Evolutionary conservation across 2,329 filamentous ascomycete genomes (phyloP), one percentile per base, ranked within the genome.

Genomic region (Penicillium expansum): DNA sequence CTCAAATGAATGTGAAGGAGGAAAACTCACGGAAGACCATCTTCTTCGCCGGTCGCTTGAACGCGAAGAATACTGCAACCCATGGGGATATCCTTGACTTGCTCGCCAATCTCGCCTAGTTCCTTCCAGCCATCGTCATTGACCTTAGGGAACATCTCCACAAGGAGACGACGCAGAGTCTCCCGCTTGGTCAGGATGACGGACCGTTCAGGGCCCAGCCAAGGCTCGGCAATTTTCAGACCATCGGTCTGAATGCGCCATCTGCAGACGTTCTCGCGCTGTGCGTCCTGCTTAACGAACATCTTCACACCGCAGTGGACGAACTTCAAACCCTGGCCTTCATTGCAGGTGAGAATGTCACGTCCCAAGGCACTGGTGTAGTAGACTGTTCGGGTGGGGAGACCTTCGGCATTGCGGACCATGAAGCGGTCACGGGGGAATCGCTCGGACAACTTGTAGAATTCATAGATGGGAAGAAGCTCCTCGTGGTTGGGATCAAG

Each of bases 171-270:
- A 59, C 85, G 85, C 61, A 99, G 82, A 0, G 92, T 97, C 64
- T 88, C 84, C 78, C 90, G 88, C 73, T 89, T 87, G 64, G 83
- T 85, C 54, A 97, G 80, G 52, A 83, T 82, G 38, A 99, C 83
- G 10, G 93, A 84, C 18, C 94, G 85, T 52, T 86, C 80, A 64
- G 89, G 84, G 20, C 91, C 91, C 1, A 97, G 88, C 82, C 95
- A 97, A 27, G 91, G 90, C 70, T 96, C 90, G 35, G 97, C 81
- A 63, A 99, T 92, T 10, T 89, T 86, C 78, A 99, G 86, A 24
- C 94, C 94, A 75, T 99, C 94, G 13, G 88, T 90, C 80, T 99
- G 94, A 67, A 99, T 94, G 45, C 94, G 86, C 94, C 94, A 99
- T 57, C 88, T 85, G 79, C 92, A 96, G 33, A 94, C 89, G 53